phyloP scores from a whole-genome alignment of 306 rosid genomes.

The Nissolia schottii region DNA sequence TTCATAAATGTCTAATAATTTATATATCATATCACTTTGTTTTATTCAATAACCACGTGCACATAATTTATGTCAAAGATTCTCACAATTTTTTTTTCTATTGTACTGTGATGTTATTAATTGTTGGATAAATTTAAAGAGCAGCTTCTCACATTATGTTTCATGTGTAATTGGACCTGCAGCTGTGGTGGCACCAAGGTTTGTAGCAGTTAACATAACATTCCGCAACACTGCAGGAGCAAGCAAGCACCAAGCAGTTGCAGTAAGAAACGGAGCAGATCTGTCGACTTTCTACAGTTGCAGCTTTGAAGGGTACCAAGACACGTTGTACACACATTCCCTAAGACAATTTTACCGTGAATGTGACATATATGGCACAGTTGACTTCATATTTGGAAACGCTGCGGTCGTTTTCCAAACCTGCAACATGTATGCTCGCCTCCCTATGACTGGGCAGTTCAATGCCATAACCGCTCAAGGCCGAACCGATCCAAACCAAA shows the following conservation, averaged over 20 bases:
- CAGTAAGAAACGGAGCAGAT: constrained; percentile 68
- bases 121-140: too few relatives aligned
- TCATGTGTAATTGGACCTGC: too few relatives aligned
- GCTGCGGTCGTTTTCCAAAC: constrained; percentile 70
- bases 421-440: constrained; percentile 62
- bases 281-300: constrained; percentile 59
- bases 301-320: too few relatives aligned
- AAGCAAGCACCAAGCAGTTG: constrained; percentile 74
- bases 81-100: too few relatives aligned
- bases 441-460: constrained; percentile 54
- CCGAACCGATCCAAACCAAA: constrained; percentile 67
- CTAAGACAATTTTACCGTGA: constrained; percentile 78
- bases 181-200: constrained; percentile 64
- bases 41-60: too few relatives aligned
- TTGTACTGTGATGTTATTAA: too few relatives aligned
- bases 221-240: too few relatives aligned
- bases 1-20: too few relatives aligned
- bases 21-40: too few relatives aligned
- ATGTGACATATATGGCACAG: constrained; percentile 77
- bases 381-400: constrained; percentile 84
- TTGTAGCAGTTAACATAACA: constrained; percentile 70
- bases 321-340: constrained; percentile 73
- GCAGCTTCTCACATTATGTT: too few relatives aligned
- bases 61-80: too few relatives aligned
- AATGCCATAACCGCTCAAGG: constrained; percentile 78